phyloP scores from a whole-genome alignment of 1,284 basidiomycete species.

The Schizophyllum commune region DNA sequence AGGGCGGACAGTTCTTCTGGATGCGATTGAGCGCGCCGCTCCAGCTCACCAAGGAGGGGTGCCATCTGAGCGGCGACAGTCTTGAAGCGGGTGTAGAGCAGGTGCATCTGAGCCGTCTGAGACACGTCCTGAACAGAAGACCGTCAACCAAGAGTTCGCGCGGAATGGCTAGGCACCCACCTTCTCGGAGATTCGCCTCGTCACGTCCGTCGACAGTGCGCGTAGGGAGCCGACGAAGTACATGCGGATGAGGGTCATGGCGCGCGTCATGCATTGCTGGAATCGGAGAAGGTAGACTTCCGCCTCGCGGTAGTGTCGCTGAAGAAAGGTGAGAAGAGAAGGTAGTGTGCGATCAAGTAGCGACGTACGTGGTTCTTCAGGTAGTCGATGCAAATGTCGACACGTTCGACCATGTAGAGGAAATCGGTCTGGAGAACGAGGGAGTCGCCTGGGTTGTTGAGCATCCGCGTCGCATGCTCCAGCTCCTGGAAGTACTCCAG shows the following conservation, averaged over 20 bases:
- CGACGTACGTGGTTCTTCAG: constrained; percentile 74
- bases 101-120: constrained; percentile 71
- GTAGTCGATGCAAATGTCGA: constrained; percentile 89
- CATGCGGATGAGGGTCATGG: constrained; percentile 95
- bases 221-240: constrained; percentile 82
- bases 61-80: constrained; percentile 64
- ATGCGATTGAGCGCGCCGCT: constrained; percentile 62
- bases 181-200: constrained; percentile 67
- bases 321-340: constrained; percentile 8
- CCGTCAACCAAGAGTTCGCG: background rate
- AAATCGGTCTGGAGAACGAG: constrained; percentile 86
- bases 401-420: constrained; percentile 86
- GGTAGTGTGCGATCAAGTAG: constrained; percentile 23
- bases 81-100: constrained; percentile 84
- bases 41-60: constrained; percentile 78
- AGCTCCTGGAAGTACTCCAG: constrained; percentile 90
- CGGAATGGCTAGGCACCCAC: constrained; percentile 41
- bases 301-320: constrained; percentile 87
- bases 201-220: constrained; percentile 67
- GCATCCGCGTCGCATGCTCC: constrained; percentile 81
- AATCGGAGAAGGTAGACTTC: constrained; percentile 89
- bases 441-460: constrained; percentile 87
- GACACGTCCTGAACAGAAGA: constrained; percentile 60
- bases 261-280: constrained; percentile 92
- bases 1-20: constrained; percentile 75